Base-by-base conservation (phyloP, 805 yeast species). In the Yamadazyma sp. region DNA sequence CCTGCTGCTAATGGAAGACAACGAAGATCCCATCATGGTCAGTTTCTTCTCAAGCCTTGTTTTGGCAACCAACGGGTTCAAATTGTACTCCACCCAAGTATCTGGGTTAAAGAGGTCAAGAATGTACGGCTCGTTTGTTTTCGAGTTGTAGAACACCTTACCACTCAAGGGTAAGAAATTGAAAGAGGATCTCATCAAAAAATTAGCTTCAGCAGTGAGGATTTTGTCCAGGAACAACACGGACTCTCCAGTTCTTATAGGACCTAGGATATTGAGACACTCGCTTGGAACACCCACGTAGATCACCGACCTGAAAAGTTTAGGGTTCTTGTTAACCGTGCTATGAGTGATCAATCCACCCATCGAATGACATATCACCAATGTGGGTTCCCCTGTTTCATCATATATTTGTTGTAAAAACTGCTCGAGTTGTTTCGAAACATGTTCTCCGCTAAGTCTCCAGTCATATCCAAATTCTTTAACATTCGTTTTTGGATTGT, bases 391-490 rank as follows among this genome's bases (percentile, higher is more conserved):
- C 12, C 77, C 78, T 0, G 74, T 75, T 17, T 59, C 51, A 8
- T 66, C 55, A 31, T 74, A 68, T 18, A 87, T 61, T 5, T 66
- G 52, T 13, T 50, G 49, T 11, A 86, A 56, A 33, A 68, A 70
- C n/a, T 69, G 59, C 22, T 60, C 62, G n/a, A 90, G 62, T 44
- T 78, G 70, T 5, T 61, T 54, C 9, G 84, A 65, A 13, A 71
- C 62, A 4, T 79, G 56, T 28, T 78, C 84, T 2, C 78, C 70
- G 5, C 90, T 78, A 5, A 89, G 59, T 50, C 97, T 73, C 97
- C 97, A 90, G 63, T 90, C 97, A 58, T 89, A 90, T n/a, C 95
- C 95, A 61, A 82, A 90, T 40, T 83, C 82, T 38, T 77, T 75
- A 5, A 86, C 79, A 11, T 62, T 72, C 3, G 83, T 73, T 9